Percentiles rank a stretch among this genome's conserved stretches.
These are phyloP conservation scores for Colletotrichum sp. DNA, from an alignment of 2,329 filamentous ascomycete species.

Conservation along the genomic window DNA sequence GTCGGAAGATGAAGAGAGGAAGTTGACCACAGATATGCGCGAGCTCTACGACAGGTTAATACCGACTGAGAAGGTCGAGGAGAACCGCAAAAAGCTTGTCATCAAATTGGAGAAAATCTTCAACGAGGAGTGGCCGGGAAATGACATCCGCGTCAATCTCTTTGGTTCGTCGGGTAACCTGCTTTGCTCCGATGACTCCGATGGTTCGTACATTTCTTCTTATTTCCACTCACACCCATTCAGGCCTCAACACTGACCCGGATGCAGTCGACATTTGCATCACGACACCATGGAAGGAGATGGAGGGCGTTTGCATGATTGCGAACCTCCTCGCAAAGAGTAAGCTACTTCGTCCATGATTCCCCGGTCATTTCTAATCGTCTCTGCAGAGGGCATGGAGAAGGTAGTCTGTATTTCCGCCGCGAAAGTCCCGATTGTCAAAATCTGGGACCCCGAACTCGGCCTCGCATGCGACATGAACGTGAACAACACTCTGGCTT, in stretches of 20 bases:
- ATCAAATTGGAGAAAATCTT: constrained; percentile 86
- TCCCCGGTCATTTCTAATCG: neutral
- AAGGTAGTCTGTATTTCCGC: constrained; percentile 93
- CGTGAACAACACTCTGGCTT: constrained; percentile 92
- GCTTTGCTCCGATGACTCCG: constrained; percentile 93
- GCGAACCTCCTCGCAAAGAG: constrained; percentile 84
- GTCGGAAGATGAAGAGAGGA: constrained; percentile 74
- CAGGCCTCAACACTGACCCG: constrained; percentile 31
- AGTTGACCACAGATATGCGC: constrained; percentile 81
- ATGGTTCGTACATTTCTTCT: constrained; percentile 67
- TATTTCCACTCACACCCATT: neutral
- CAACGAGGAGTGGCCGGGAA: constrained; percentile 89
- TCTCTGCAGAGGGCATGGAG: constrained; percentile 85
- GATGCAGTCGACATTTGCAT: constrained; percentile 92
- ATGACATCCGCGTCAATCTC: constrained; percentile 87
- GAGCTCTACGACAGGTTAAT: constrained; percentile 85
- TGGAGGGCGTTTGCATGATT: constrained; percentile 90
- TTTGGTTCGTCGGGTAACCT: constrained; percentile 99
- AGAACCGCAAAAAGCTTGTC: constrained; percentile 77
- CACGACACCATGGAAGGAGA: constrained; percentile 84
- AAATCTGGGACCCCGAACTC: constrained; percentile 96
- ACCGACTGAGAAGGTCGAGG: constrained; percentile 80
- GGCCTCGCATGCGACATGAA: constrained; percentile 95
- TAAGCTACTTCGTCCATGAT: constrained; percentile 52
- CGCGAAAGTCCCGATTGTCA: constrained; percentile 97